Evolutionary conservation across 345 rosid genomes (phyloP).

Genomic region (Erysimum cheiranthoides): DNA sequence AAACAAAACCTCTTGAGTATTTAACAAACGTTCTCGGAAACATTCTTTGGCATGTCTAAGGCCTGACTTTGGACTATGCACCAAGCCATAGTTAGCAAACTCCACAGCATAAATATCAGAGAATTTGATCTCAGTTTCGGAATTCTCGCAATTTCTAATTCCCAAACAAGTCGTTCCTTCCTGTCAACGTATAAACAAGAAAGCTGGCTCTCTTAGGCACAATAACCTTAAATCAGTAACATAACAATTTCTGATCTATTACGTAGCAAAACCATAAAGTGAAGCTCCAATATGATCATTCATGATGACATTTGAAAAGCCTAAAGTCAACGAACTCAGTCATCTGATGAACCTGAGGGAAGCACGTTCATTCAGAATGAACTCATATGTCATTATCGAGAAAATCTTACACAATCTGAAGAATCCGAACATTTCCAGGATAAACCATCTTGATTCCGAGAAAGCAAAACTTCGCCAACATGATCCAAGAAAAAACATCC

Average conservation of each 20-base stretch:
- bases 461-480: conserved; percentile 68
- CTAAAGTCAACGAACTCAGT: conserved; percentile 20
- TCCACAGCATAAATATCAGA: conserved; percentile 80
- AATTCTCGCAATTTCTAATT: conserved; percentile 47
- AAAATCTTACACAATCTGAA: conserved; percentile 54
- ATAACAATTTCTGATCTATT: background rate
- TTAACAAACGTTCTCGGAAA: conserved; percentile 47
- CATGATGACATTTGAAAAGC: background rate
- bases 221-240: background rate
- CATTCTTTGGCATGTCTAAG: conserved; percentile 51
- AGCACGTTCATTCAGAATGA: conserved; percentile 7
- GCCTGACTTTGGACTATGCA: conserved; percentile 49
- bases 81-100: conserved; percentile 49
- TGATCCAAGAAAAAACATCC: conserved; percentile 63
- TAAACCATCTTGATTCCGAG: conserved; percentile 65
- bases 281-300: no score
- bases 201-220: background rate
- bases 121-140: conserved; percentile 53
- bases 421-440: conserved; percentile 72
- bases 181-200: conserved; percentile 47
- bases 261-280: background rate
- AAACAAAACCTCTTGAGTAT: conserved; percentile 57
- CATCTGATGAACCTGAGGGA: background rate
- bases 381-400: background rate
- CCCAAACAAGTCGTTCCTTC: conserved; percentile 62